Evolutionary conservation across 1,284 basidiomycete species (phyloP).

Genomic region (Earliella scabrosa): DNA sequence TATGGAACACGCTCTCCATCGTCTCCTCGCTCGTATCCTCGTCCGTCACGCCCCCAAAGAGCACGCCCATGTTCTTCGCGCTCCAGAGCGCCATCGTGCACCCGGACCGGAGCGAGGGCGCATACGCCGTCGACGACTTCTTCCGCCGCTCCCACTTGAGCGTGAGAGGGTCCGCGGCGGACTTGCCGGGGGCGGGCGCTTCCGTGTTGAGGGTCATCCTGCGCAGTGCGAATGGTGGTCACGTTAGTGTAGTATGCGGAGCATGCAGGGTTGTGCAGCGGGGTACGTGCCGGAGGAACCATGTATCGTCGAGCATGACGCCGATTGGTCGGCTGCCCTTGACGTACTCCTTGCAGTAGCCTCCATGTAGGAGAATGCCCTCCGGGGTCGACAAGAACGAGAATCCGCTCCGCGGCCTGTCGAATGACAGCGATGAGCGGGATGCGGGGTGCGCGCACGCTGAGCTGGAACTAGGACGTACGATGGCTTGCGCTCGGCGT

Average conservation of each 20-base stretch:
- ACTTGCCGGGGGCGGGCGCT: conserved; percentile 35
- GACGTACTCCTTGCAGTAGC: conserved; percentile 91
- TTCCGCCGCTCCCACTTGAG: conserved; percentile 90
- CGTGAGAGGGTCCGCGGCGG: conserved; percentile 49
- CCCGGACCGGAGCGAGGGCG: conserved; percentile 74
- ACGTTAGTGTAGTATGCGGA: neutral
- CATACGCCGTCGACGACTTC: conserved; percentile 71
- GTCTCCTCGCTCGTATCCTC: conserved; percentile 89
- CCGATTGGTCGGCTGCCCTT: conserved; percentile 90
- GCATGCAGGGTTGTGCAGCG: neutral
- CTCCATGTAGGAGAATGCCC: conserved; percentile 85
- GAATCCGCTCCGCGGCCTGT: conserved; percentile 83
- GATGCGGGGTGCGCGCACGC: neutral
- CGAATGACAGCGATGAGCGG: too few relatives aligned
- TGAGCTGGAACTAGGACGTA: conserved; percentile 37
- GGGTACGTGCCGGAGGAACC: conserved; percentile 75
- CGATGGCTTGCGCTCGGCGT: conserved; percentile 74
- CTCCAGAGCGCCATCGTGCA: conserved; percentile 87
- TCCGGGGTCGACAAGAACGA: conserved; percentile 85
- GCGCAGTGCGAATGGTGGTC: too few relatives aligned
- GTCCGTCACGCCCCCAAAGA: conserved; percentile 93
- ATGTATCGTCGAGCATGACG: conserved; percentile 89
- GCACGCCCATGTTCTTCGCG: conserved; percentile 69
- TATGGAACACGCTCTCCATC: conserved; percentile 85
- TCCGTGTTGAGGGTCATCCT: conserved; percentile 44